phyloP scores from a whole-genome alignment of 2,329 filamentous ascomycete species.

The Colletotrichum kahawae region DNA sequence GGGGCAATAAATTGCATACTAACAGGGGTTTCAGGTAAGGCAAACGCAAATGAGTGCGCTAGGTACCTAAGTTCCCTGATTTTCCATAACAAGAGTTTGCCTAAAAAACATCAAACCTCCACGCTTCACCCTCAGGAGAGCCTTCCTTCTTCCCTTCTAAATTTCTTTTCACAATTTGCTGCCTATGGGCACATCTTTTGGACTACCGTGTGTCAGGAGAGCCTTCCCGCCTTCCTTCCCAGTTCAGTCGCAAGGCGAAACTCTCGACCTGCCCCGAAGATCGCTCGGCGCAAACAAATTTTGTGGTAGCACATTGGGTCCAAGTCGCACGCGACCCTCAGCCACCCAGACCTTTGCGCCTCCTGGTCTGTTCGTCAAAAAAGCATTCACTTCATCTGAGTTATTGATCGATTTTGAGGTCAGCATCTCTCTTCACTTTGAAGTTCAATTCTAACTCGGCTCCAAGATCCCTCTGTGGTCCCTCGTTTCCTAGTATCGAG shows the following conservation, averaged over 20 bases:
- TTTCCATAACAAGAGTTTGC: too few relatives aligned
- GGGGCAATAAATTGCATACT: too few relatives aligned
- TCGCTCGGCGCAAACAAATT: neutral
- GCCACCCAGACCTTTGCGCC: neutral
- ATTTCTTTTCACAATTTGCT: too few relatives aligned
- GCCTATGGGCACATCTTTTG: too few relatives aligned
- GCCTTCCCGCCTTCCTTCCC: neutral
- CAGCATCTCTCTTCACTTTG: neutral
- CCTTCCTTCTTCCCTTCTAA: too few relatives aligned
- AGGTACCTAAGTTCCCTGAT: too few relatives aligned
- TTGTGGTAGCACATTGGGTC: neutral
- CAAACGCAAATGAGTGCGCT: too few relatives aligned
- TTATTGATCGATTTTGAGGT: neutral
- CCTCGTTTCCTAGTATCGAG: neutral
- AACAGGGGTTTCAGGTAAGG: too few relatives aligned
- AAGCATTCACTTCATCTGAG: neutral
- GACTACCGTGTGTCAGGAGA: too few relatives aligned
- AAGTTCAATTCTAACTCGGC: neutral
- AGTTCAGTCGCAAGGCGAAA: neutral
- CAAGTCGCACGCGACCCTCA: neutral
- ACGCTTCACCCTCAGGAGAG: too few relatives aligned
- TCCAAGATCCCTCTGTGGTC: neutral
- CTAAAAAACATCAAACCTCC: too few relatives aligned
- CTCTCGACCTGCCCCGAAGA: neutral
- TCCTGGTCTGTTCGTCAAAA: neutral